Percentiles rank a stretch among this genome's conserved stretches.
These are phyloP conservation scores for Hygrophorus pudorinus DNA, from an alignment of 768 basidiomycete genomes.

Conservation along the genomic window DNA sequence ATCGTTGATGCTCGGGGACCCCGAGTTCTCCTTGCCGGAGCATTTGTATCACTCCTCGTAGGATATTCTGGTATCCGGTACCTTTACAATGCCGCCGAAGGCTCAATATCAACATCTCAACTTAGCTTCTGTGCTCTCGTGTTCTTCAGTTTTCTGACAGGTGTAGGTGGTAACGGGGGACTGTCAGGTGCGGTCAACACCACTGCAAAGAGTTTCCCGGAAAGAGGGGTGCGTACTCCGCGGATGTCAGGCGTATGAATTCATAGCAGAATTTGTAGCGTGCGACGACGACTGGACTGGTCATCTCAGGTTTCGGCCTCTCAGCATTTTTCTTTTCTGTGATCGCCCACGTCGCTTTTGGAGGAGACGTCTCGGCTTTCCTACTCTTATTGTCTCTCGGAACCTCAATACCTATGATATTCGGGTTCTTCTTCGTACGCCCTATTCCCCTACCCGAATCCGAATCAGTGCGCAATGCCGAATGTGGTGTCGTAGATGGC, in stretches of 20 bases:
- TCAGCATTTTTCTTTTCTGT: constrained; percentile 87
- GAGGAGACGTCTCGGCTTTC: constrained; percentile 72
- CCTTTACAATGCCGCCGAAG: constrained; percentile 47
- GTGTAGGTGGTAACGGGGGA: constrained; percentile 68
- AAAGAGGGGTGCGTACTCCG: constrained; percentile 41
- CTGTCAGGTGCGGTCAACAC: constrained; percentile 64
- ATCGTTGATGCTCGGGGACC: constrained; percentile 71
- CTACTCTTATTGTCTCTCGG: constrained; percentile 69
- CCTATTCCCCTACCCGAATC: constrained; percentile 48
- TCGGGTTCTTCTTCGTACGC: constrained; percentile 69
- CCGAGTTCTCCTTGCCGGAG: constrained; percentile 48
- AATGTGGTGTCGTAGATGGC: constrained; percentile 11
- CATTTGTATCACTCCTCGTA: constrained; percentile 47
- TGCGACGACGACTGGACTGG: constrained; percentile 66
- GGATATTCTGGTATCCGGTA: constrained; percentile 71
- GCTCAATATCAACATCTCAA: constrained; percentile 25
- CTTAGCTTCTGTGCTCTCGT: constrained; percentile 43
- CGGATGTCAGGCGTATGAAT: background rate
- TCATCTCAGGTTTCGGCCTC: constrained; percentile 82
- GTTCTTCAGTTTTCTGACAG: constrained; percentile 61
- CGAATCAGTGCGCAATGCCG: constrained; percentile 16
- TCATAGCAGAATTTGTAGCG: constrained; percentile 34
- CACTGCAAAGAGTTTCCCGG: constrained; percentile 76
- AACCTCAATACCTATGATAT: constrained; percentile 67
- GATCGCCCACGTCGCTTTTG: constrained; percentile 59